Conservation (phyloP, 306 rosid species). For the Cercis canadensis region DNA sequence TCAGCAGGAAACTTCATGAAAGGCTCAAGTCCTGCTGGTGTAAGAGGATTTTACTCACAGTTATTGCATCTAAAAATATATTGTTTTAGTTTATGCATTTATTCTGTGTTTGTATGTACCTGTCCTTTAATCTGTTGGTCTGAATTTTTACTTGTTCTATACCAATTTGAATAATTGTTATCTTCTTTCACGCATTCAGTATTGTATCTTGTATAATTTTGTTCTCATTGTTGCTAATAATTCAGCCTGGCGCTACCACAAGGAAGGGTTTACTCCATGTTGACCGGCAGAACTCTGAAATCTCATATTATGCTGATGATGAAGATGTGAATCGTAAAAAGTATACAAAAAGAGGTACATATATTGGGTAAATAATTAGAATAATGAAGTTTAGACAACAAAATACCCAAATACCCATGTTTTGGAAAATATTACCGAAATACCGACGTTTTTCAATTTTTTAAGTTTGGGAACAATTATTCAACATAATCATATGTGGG, state of each 20-base stretch:
- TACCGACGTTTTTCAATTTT: too few relatives aligned
- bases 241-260: conserved; percentile 96
- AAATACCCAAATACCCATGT: too few relatives aligned
- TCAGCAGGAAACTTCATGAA: conserved; percentile 69
- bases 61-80: conserved; percentile 15
- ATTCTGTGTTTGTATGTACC: conserved; percentile 31
- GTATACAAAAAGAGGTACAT: conserved; percentile 85
- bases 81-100: conserved; percentile 15
- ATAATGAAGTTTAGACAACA: neutral
- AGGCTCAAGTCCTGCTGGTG: conserved; percentile 79
- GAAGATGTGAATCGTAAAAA: conserved; percentile 87
- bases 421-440: too few relatives aligned
- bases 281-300: conserved; percentile 89
- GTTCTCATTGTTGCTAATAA: conserved; percentile 36
- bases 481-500: neutral
- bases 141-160: conserved; percentile 23
- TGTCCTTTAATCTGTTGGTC: conserved; percentile 14
- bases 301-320: conserved; percentile 91
- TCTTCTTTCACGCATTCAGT: conserved; percentile 20
- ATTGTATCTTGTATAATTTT: conserved; percentile 36
- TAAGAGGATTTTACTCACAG: conserved; percentile 51
- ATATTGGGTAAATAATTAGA: conserved; percentile 13
- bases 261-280: conserved; percentile 73
- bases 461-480: neutral
- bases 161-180: conserved; percentile 1